Base-by-base conservation (phyloP, 2,329 filamentous ascomycete genomes). In the Penicillium expansum region DNA sequence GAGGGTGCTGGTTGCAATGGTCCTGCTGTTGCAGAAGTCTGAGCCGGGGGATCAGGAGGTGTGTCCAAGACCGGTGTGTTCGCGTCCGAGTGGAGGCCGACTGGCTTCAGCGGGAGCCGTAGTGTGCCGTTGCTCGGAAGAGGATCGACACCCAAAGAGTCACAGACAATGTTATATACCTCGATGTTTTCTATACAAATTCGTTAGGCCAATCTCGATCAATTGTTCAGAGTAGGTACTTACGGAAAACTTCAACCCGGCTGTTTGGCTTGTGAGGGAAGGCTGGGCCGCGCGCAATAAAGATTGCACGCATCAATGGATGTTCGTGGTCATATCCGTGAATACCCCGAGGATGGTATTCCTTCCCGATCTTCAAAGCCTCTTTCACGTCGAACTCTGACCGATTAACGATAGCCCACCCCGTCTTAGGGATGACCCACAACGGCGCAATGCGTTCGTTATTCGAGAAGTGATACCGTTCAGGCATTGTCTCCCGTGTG, bases 321-420 rank as follows among this genome's bases (percentile, higher is more conserved):
- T 99, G 88, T 68, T 96, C 88, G 67, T 96, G 88, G 71, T 99
- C 94, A 70, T 97, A 99, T 1, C 94, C 94, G 70, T 99, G 94
- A 2, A 99, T 78, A 2, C 94, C 94, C 29, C 83, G 83, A 0
- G 94, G 94, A 63, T 88, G 83, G 69, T 97, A 99, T 0, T 85
- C 79, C 13, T 83, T 72, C 0, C 84, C 85, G 13, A 85, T 85
- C 52, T 82, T 79, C 59, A 86, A 81, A 0, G 83, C 90, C 48
- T 88, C 80, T 41, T 83, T 79, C 5, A 95, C 82, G 62, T 95
- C 82, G 63, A 96, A 92, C 56, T 96, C 91, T 1, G 86, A 77
- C 66, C 87, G 88, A 18, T 86, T 86, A 16, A 96, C 91, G 60
- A 99, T 89, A 0, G 91, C 92, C 91, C 92, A 99, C 10, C 94